Percentiles rank a stretch among this genome's conserved stretches.
phyloP scores from a whole-genome alignment of 176 grass and related monocot species.

The Oryza meyeriana region DNA sequence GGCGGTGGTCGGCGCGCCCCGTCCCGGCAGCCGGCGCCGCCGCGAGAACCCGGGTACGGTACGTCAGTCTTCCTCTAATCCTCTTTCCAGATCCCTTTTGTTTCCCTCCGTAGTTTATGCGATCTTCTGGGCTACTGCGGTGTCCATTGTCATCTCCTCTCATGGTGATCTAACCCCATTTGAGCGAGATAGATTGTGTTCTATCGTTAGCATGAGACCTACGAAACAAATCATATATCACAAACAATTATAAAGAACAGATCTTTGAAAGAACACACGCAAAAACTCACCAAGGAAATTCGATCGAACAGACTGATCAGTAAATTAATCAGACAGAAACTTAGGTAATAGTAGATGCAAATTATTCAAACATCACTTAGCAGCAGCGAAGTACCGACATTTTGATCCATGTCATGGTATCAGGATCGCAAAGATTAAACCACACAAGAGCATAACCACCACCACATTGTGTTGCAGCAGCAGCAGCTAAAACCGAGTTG shows the following conservation, averaged over 20 bases:
- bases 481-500: constrained; percentile 14
- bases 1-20: neutral
- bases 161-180: no score
- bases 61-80: neutral
- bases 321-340: neutral
- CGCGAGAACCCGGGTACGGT: neutral
- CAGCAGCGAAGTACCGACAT: neutral
- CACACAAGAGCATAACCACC: constrained; percentile 11
- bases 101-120: neutral
- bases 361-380: constrained; percentile 39
- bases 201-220: neutral
- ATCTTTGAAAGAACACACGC: neutral
- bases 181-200: neutral
- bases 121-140: neutral
- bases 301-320: neutral
- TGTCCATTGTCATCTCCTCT: neutral
- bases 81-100: neutral
- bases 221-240: neutral
- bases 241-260: neutral
- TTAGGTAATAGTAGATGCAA: neutral
- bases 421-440: neutral
- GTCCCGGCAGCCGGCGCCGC: neutral
- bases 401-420: neutral
- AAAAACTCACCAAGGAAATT: neutral
- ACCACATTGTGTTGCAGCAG: neutral